Conservation (phyloP, 805 yeast species). For the Kregervanrija fluxuum region DNA sequence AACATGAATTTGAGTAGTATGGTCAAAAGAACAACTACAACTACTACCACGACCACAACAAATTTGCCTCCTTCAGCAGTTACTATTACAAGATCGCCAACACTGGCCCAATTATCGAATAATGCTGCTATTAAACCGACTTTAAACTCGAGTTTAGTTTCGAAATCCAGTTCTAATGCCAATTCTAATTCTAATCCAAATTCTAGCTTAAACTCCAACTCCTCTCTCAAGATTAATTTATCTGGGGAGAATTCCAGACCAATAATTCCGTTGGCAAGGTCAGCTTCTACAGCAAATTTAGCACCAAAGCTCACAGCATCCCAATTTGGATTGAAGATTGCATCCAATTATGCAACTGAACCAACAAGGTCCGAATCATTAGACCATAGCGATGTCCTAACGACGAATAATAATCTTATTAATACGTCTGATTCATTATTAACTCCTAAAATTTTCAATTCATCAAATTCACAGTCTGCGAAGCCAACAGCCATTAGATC, state of each 20-base stretch:
- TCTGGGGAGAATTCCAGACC: too few species aligned
- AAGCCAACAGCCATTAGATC: conserved; percentile 11
- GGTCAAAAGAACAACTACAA: conserved; percentile 12
- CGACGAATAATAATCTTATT: conserved; percentile 16
- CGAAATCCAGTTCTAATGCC: conserved; percentile 4
- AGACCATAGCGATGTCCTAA: conserved; percentile 11
- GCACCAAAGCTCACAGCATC: too few species aligned
- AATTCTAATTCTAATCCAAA: neutral
- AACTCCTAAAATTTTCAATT: neutral
- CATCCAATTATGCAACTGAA: too few species aligned
- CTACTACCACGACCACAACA: conserved; percentile 7
- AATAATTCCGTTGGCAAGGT: too few species aligned
- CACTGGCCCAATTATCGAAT: neutral
- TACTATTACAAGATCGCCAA: neutral
- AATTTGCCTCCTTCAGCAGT: conserved; percentile 1
- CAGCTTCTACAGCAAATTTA: too few species aligned
- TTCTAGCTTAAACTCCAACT: neutral
- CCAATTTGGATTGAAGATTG: too few species aligned
- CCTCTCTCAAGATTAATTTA: too few species aligned
- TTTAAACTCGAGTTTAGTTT: neutral
- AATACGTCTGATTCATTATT: conserved; percentile 12
- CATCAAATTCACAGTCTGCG: neutral
- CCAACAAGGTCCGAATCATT: neutral
- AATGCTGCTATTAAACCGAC: neutral
- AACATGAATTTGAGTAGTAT: conserved; percentile 26